Base-by-base conservation (phyloP, 2,329 filamentous ascomycete species). In the Fusarium sp. region DNA sequence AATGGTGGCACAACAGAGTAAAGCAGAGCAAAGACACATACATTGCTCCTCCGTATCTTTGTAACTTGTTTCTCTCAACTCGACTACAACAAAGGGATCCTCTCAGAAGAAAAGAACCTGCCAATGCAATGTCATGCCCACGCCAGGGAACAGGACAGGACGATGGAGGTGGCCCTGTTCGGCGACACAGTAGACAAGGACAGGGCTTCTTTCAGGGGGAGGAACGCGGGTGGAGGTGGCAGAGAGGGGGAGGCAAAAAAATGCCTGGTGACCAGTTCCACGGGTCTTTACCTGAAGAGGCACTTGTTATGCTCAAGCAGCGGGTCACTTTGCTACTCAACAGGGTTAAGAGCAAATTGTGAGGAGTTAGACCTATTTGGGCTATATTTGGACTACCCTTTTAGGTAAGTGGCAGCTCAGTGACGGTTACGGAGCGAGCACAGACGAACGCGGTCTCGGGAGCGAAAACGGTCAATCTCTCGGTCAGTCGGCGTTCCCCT, bases 171-270 rank as follows among this genome's bases (percentile, higher is more conserved):
- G 57, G 66, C 50, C 60, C 56, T 73, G 51, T 59, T 57, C 66
- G 63, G 67, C 53, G 54, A 63, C 66, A 58, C 68, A 73, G 67
- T 67, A 66, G 55, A 68, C 71, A 73, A 65, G 71, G 71, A 70
- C 71, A 62, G 59, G 71, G 64, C 59, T 46, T 55, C 65, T 70
- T 61, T 68, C 70, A 71, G 71, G 71, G 70, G 68, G 59, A 72
- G 59, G 65, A 65, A 70, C 71, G 64, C 70, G 65, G 62, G 67
- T 70, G 65, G 70, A 71, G 57, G 65, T 71, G 69, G 57, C 57
- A 68, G 65, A 72, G 70, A 72, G 71, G 71, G 70, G 71, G 71
- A 68, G 71, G 71, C 71, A 68, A 73, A 73, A 68, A 55, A 63
- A 59, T 67, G 66, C 71, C 71, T 73, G 71, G 64, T 73, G 71